A percentile compares a stretch with the other conserved stretches of the same genome.
These are phyloP conservation scores for Phialocephala subalpina DNA, from an alignment of 2,329 filamentous ascomycete species.

Conservation along the genomic window DNA sequence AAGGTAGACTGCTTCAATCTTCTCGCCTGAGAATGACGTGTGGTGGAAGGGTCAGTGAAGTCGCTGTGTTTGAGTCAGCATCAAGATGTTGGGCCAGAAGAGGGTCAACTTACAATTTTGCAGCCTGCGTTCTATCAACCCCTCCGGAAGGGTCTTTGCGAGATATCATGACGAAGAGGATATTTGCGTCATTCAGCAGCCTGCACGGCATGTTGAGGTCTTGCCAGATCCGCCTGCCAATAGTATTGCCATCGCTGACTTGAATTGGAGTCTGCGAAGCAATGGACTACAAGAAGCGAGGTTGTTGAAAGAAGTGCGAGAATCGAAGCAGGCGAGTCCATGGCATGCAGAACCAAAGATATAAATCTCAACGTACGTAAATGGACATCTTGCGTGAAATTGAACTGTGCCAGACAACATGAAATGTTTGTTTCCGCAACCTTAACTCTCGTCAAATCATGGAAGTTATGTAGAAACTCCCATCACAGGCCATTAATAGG, in stretches of 20 bases:
- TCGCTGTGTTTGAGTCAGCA: neutral
- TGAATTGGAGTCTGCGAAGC: neutral
- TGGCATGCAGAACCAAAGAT: no score
- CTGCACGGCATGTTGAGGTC: neutral
- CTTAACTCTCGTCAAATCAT: no score
- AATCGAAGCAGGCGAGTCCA: no score
- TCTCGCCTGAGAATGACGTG: neutral
- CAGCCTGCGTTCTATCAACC: neutral
- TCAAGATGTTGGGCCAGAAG: neutral
- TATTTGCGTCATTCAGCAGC: neutral
- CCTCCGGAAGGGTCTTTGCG: neutral
- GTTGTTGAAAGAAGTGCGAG: neutral
- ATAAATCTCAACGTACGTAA: no score
- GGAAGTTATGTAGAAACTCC: no score
- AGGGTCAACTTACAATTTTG: neutral
- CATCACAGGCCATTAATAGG: no score
- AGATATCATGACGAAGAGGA: neutral
- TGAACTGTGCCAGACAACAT: no score
- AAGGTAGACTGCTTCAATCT: neutral
- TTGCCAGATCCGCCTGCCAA: neutral
- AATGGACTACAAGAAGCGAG: neutral
- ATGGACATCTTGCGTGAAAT: no score
- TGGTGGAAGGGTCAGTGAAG: neutral
- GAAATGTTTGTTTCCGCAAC: no score
- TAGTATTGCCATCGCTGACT: neutral